Base-by-base conservation (phyloP, 768 basidiomycete species). In the Auricularia cornea region DNA sequence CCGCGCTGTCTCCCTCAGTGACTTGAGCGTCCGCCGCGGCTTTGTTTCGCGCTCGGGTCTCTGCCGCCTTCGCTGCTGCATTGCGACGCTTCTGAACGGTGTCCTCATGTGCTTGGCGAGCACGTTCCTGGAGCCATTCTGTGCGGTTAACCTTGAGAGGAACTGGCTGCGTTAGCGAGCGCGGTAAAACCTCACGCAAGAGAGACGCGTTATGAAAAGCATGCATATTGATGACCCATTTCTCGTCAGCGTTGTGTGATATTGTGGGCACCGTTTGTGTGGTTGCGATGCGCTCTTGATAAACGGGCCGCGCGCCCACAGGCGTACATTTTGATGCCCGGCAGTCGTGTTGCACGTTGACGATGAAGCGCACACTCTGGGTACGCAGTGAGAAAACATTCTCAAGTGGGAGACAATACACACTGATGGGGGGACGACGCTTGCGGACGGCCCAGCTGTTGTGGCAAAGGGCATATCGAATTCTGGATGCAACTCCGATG, bases 151-250 rank as follows among this genome's bases (percentile, higher is more conserved):
- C 18, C 38, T 40, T 40, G 38, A 40, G 38, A 40, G 59, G 61
- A 63, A 60, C 61, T 16, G 73, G 73, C 4, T 28, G 41, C 0
- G 64, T 66, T 11, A 72, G 69, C 2, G 63, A 23, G 3, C 67
- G 64, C n/a, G 69, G 71, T 8, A 73, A 66, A 4, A 60, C 52
- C 18, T 64, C 48, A 1, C 67, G 69, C 29, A 75, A 32, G 38
- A 70, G 69, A 38, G 70, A 66, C 10, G 71, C 72, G 66, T 74
- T 74, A 62, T 74, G 72, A n/a, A 73, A 62, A 26, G 72, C 70
- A 57, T 72, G 70, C 8, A 66, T 66, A 40, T 74, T 75, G 60
- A 75, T 57, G 29, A 75, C 59, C 59, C 62, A 75, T 2, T 65
- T 60, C 14, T 69, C 62, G 20, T 41, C 31, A 2, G 56, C 54